Base-by-base conservation (phyloP, 495 filamentous ascomycete genomes). In the Xylaria scruposa region DNA sequence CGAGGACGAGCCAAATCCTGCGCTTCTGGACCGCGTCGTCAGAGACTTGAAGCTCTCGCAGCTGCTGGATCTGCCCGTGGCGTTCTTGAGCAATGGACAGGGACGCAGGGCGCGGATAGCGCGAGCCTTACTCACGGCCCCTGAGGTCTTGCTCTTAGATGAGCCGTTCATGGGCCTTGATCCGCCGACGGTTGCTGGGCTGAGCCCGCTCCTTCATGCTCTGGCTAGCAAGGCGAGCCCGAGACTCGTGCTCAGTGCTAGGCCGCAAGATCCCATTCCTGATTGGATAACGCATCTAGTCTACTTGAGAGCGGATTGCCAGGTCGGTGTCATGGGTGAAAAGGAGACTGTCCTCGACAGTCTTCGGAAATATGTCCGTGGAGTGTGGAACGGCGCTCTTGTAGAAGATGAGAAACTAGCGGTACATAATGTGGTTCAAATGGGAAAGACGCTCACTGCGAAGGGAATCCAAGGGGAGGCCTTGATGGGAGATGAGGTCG, bases 91-190 rank as follows among this genome's bases (percentile, higher is more conserved):
- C 77, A 98, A 99, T 80, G 96, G 96, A 3, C 96, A 98, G 81
- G 94, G 90, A 5, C 85, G 95, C 72, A 86, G 96, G 51, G 93
- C 96, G 3, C 88, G 92, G 72, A 97, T 99, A 73, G 96, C 94
- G 0, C 92, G 92, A 74, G 94, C 94, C 2, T 79, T 99, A 53
- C 83, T 98, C 73, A 88, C 83, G 47, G 87, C 87, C 67, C 95
- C 96, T 0, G 92, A 95, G 81, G 83, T 97, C 13, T 74, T 99
- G 38, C 84, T 98, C 46, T 84, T 98, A 13, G 96, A 99, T 81
- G 96, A 97, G 76, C 94, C 96, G 17, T 98, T 99, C 78, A 97
- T 99, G 93, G 96, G 96, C 10, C 84, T 99, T 44, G 96, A 99
- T 78, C 96, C 96, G 29, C 88, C 89, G 26, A 94, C 94, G 3